Base-by-base conservation (phyloP, 805 yeast species). In the Candida patagonica region DNA sequence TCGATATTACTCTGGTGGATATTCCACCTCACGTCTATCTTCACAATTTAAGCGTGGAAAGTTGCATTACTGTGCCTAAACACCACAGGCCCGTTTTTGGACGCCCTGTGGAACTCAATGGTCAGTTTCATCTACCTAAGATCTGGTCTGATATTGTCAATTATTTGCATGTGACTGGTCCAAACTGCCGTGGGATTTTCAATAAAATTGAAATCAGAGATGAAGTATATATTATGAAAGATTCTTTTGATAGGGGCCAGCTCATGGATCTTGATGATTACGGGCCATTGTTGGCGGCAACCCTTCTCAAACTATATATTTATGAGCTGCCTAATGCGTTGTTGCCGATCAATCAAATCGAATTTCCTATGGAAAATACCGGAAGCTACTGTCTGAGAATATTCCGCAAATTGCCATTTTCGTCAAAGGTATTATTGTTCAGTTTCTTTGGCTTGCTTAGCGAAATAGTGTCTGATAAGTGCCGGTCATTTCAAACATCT, bases 1-100 rank as follows among this genome's bases (percentile, higher is more conserved):
- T 88, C 17, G 96, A 88, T 58, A 75, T 89, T 31, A 80, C 94
- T 2, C 70, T 70, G 40, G 60, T 89, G 33, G 78, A 88, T 47
- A 78, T 89, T 30, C 78, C 88, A 2, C 68, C 88, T 30, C 73
- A 76, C 35, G 82, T 85, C 5, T 87, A 85, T 56, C 61, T 78
- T 30, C 78, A 79, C 52, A 82, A 85, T 49, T 68, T 70, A 42
- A 69, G 70, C 40, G 65, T 74, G 30, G 68, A 67, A 38, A 70
- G 66, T n/a, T 59, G 53, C 34, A 68, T 80, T 26, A 62, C 68
- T 2, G 59, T 76, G 2, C 79, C 77, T n/a, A 56, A 61, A 37
- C 66, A 62, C 30, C 48, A 44, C 34, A 37, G 54, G 50, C 51
- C 60, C 25, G 41, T 61, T 22, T 51, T 65, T 50, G 58, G 63